A percentile compares a stretch with the other conserved stretches of the same genome.
phyloP scores from a whole-genome alignment of 345 rosid genomes.

The Boechera retrofracta region DNA sequence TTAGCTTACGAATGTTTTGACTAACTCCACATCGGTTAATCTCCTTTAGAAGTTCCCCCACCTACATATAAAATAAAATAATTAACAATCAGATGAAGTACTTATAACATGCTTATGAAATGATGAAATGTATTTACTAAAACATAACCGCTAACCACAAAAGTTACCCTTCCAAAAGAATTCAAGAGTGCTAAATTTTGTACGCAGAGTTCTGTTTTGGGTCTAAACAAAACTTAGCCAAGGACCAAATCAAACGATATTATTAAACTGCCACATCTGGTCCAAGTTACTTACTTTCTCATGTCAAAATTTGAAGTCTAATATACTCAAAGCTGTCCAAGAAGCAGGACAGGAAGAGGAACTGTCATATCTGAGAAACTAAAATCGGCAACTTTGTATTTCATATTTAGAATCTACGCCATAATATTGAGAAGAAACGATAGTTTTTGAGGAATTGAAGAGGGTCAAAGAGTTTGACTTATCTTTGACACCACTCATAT shows the following conservation, averaged over 20 bases:
- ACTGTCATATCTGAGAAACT: slow-evolving; percentile 22
- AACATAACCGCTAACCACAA: slow-evolving; percentile 6
- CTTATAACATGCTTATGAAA: slow-evolving; percentile 28
- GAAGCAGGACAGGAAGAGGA: slow-evolving; percentile 7
- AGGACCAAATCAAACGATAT: slow-evolving; percentile 4
- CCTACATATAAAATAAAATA: slow-evolving; percentile 17
- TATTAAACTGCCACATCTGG: slow-evolving; percentile 8
- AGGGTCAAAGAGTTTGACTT: slow-evolving; percentile 58
- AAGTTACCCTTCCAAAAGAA: slow-evolving; percentile 17
- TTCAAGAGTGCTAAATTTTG: neutral
- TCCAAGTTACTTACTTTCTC: slow-evolving; percentile 12
- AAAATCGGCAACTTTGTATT: slow-evolving; percentile 5
- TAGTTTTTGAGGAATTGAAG: slow-evolving; percentile 33
- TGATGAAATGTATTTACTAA: slow-evolving; percentile 20
- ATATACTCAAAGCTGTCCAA: slow-evolving; percentile 2
- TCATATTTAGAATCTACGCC: slow-evolving; percentile 24
- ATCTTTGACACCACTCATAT: slow-evolving; percentile 80
- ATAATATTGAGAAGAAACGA: slow-evolving; percentile 49
- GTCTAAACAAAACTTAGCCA: slow-evolving; percentile 23
- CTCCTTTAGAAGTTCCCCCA: slow-evolving; percentile 10
- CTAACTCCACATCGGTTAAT: slow-evolving; percentile 38
- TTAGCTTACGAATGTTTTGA: slow-evolving; percentile 38
- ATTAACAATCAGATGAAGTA: slow-evolving; percentile 27
- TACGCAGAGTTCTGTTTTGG: no score
- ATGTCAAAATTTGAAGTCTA: slow-evolving; percentile 17